Base-by-base conservation (phyloP, 345 rosid genomes). In the Kandelia obovata region DNA sequence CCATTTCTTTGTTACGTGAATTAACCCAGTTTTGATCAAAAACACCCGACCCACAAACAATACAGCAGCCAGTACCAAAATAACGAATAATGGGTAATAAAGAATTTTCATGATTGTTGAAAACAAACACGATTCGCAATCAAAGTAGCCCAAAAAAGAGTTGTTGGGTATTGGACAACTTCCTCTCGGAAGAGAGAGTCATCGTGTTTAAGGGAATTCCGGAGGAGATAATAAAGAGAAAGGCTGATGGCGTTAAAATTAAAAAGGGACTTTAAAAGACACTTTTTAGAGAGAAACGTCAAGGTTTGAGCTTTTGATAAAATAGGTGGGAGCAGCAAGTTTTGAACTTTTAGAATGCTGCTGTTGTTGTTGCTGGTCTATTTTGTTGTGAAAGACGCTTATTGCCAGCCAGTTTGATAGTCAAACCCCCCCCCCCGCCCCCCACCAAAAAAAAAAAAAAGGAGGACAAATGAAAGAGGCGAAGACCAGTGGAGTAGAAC, bases 11-110 rank as follows among this genome's bases (percentile, higher is more conserved):
- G 83, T 78, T 15, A 74, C 17, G 64, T 53, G 75, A 53, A 90
- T 88, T 57, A 88, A 71, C 56, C 92, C 92, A 1, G 87, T 84
- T 57, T 82, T 86, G 78, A 88, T 76, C 35, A 90, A 80, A 71
- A 84, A 26, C 10, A 82, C 76, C 4, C 77, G 70, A 17, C 67
- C 58, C 35, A 77, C 59, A 52, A 68, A 72, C 35, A 72, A 47
- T 3, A 77, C 46, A 68, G 26, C 37, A 28, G 39, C 59, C 8
- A 64, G 13, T 17, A 61, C 2, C 19, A 68, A 53, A 26, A 64
- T 15, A 11, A 77, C 43, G 51, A 53, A 21, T 7, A 72, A 26
- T 49, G 64, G 25, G 37, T 64, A 15, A 8, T 8, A 51, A 35
- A 58, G 62, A 64, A 81, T 58, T 77, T 62, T 75, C 93, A 86